Evolutionary conservation across 2,329 filamentous ascomycete genomes (phyloP).

Genomic region (Westerdykella sp.): DNA sequence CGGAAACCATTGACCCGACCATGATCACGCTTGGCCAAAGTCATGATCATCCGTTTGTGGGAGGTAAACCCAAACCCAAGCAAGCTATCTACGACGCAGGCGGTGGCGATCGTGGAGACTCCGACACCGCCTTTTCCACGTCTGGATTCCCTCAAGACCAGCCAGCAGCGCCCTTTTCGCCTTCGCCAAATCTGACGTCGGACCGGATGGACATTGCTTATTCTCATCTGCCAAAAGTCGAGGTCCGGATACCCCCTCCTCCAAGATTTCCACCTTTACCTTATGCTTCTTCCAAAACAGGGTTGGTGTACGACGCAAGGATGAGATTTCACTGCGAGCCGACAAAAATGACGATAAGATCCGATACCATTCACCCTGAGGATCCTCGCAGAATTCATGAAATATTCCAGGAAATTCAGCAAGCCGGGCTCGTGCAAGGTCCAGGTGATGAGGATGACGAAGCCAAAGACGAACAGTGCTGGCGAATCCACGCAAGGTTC

Average conservation of each 20-base stretch:
- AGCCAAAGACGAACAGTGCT: slow-evolving; percentile 48
- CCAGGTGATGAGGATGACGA: slow-evolving; percentile 47
- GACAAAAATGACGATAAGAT: slow-evolving; percentile 36
- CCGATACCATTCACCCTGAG: slow-evolving; percentile 80
- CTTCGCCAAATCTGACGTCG: slow-evolving; percentile 11
- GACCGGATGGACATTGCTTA: slow-evolving; percentile 21
- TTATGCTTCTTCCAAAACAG: slow-evolving; percentile 35
- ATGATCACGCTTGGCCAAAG: slow-evolving; percentile 15
- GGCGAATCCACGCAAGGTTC: slow-evolving; percentile 68
- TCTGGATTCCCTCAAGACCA: no score
- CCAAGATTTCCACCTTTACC: slow-evolving; percentile 32
- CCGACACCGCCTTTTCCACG: no score
- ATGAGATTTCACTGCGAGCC: slow-evolving; percentile 93
- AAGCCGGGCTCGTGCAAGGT: slow-evolving; percentile 68
- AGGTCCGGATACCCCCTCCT: slow-evolving; percentile 26
- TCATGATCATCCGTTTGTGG: no score
- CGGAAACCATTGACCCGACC: slow-evolving; percentile 25
- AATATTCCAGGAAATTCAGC: slow-evolving; percentile 84
- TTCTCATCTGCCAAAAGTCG: slow-evolving; percentile 9
- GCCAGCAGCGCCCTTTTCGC: background rate
- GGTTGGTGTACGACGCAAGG: slow-evolving; percentile 70
- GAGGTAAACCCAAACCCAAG: no score
- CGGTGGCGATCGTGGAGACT: no score
- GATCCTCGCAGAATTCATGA: slow-evolving; percentile 87
- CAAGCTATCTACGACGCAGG: no score